These are phyloP conservation scores for Eucalyptus brandiana DNA, from an alignment of 345 rosid species.

Conservation along the genomic window DNA sequence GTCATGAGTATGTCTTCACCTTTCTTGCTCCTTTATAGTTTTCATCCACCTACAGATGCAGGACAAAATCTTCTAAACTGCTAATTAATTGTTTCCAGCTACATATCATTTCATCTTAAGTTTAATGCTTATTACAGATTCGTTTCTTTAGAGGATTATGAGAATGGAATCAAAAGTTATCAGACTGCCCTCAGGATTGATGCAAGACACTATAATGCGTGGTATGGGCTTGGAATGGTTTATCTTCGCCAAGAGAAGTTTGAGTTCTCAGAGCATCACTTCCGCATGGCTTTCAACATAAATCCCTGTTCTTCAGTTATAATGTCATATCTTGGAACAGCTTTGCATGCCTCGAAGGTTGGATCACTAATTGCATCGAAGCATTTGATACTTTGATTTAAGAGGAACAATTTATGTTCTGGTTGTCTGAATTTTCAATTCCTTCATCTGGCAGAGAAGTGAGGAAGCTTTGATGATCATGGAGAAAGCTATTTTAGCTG, in stretches of 20 bases:
- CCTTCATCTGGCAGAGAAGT: conserved; percentile 43
- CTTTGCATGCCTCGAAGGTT: conserved; percentile 81
- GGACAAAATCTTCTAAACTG: background rate
- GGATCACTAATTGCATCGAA: background rate
- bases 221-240: conserved; percentile 98
- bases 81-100: background rate
- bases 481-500: conserved; percentile 89
- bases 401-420: background rate
- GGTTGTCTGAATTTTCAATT: conserved; percentile 29
- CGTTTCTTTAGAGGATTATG: conserved; percentile 89
- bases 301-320: conserved; percentile 90
- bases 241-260: conserved; percentile 92
- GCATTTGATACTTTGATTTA: background rate
- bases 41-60: background rate
- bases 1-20: conserved; percentile 69
- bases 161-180: conserved; percentile 87
- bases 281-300: conserved; percentile 78
- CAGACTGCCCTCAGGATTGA: conserved; percentile 87
- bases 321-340: conserved; percentile 92
- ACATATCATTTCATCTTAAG: background rate
- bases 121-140: conserved; percentile 26
- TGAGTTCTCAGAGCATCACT: conserved; percentile 95
- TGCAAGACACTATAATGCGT: conserved; percentile 87
- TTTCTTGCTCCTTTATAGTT: background rate
- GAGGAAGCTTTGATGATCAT: conserved; percentile 80